Conservation (phyloP, 371 early-diverging fungal species). For the Capillidium heterosporum region DNA sequence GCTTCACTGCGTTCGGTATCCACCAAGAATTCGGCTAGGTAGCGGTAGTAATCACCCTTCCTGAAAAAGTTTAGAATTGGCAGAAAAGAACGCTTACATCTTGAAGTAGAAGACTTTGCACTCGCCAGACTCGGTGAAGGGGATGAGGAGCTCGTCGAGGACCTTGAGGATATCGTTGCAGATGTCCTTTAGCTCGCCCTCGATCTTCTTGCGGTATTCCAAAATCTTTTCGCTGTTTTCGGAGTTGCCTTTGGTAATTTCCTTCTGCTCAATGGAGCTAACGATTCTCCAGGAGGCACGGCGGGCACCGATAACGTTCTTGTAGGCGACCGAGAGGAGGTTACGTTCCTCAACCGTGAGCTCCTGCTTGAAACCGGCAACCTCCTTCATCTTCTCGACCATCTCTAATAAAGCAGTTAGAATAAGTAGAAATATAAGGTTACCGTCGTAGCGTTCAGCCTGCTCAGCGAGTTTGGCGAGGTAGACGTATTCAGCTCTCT, state of each 20-base stretch:
- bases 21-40: constrained; percentile 94
- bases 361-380: constrained; percentile 46
- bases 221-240: constrained; percentile 75
- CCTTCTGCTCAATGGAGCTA: constrained; percentile 96
- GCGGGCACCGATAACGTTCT: constrained; percentile 98
- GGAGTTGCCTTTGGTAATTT: constrained; percentile 79
- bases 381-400: constrained; percentile 87
- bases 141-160: constrained; percentile 78
- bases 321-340: constrained; percentile 97
- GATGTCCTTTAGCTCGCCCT: constrained; percentile 83
- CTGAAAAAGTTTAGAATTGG: constrained; percentile 14
- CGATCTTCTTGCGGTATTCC: constrained; percentile 83
- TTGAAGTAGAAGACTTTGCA: constrained; percentile 98
- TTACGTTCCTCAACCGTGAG: constrained; percentile 96
- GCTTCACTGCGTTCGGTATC: constrained; percentile 77
- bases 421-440: constrained; percentile 15
- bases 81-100: constrained; percentile 44
- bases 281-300: constrained; percentile 99
- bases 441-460: constrained; percentile 97
- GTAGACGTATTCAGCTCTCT: constrained; percentile 26
- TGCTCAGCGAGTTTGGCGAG: constrained; percentile 97
- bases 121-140: constrained; percentile 70
- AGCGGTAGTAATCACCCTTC: constrained; percentile 99
- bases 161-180: constrained; percentile 92
- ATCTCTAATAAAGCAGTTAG: constrained; percentile 45